phyloP scores from a whole-genome alignment of 257 asterid species.

The Solanum pennellii region DNA sequence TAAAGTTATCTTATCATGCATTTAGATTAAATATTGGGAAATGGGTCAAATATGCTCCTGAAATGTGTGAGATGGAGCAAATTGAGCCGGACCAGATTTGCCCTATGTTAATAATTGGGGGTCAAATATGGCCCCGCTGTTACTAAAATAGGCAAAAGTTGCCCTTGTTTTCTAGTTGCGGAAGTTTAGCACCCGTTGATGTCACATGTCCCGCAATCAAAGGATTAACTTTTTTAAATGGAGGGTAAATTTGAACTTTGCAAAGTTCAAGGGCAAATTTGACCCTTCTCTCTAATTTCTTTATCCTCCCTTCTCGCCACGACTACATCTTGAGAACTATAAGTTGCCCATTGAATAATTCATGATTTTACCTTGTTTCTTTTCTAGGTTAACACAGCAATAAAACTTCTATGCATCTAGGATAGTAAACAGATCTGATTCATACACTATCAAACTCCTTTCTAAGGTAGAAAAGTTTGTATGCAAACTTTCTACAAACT shows the following conservation, averaged over 20 bases:
- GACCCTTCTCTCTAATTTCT: not conserved
- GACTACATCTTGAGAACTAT: not conserved
- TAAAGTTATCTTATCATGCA: not conserved
- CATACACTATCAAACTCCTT: not conserved
- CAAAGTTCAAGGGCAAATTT: not conserved
- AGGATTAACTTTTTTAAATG: not conserved
- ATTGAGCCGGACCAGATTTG: not conserved
- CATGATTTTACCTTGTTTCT: not conserved
- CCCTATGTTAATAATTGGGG: not conserved
- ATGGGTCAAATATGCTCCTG: not conserved
- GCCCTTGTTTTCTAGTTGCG: not conserved
- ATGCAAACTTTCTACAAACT: not conserved
- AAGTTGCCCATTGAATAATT: not conserved
- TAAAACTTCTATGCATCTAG: not conserved
- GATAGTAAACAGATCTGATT: not conserved
- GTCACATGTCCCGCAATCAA: not conserved
- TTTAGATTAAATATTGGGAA: not conserved
- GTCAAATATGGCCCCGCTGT: not conserved
- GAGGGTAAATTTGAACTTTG: not conserved
- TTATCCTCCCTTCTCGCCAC: not conserved
- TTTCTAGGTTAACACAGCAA: not conserved
- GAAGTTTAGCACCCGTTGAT: not conserved
- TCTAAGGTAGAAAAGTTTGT: not conserved
- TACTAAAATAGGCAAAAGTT: not conserved
- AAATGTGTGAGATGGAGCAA: not conserved